phyloP scores from a whole-genome alignment of 2,329 filamentous ascomycete species.

The Trichoderma harzianum region DNA sequence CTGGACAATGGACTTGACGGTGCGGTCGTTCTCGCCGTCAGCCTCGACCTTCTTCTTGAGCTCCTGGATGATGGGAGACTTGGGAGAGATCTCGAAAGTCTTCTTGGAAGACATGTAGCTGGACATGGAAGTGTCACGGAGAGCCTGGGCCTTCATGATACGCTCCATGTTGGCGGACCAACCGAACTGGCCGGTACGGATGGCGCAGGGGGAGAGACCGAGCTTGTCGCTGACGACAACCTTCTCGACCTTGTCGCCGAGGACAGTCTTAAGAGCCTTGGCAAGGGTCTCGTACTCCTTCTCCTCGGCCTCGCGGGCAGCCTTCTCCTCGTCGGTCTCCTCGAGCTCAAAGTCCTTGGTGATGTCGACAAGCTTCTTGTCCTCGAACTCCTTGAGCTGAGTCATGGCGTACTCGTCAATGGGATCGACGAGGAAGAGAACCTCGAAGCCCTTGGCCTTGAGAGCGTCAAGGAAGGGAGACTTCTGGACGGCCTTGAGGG shows the following conservation, averaged over 20 bases:
- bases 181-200: slow-evolving; percentile 98
- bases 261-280: slow-evolving; percentile 98
- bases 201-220: slow-evolving; percentile 88
- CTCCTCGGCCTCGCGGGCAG: slow-evolving; percentile 88
- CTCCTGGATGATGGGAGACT: slow-evolving; percentile 96
- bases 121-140: slow-evolving; percentile 99
- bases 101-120: slow-evolving; percentile 99
- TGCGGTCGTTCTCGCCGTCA: slow-evolving; percentile 97
- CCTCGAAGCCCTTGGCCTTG: slow-evolving; percentile 99
- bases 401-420: slow-evolving; percentile 99
- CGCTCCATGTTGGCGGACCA: slow-evolving; percentile 99
- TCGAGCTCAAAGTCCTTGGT: slow-evolving; percentile 99
- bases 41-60: slow-evolving; percentile 98
- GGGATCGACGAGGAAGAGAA: slow-evolving; percentile 98
- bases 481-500: slow-evolving; percentile 94
- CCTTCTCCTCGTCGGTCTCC: slow-evolving; percentile 99
- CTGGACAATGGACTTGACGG: slow-evolving; percentile 98
- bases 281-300: slow-evolving; percentile 95
- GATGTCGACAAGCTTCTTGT: slow-evolving; percentile 99
- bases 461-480: slow-evolving; percentile 98
- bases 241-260: slow-evolving; percentile 99
- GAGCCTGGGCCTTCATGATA: slow-evolving; percentile 99
- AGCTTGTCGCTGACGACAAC: slow-evolving; percentile 99
- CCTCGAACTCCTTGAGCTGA: slow-evolving; percentile 99
- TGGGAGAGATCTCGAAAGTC: slow-evolving; percentile 99